These are phyloP conservation scores for Metroxylon sagu DNA, from an alignment of 176 grass and related monocot genomes.

Conservation along the genomic window DNA sequence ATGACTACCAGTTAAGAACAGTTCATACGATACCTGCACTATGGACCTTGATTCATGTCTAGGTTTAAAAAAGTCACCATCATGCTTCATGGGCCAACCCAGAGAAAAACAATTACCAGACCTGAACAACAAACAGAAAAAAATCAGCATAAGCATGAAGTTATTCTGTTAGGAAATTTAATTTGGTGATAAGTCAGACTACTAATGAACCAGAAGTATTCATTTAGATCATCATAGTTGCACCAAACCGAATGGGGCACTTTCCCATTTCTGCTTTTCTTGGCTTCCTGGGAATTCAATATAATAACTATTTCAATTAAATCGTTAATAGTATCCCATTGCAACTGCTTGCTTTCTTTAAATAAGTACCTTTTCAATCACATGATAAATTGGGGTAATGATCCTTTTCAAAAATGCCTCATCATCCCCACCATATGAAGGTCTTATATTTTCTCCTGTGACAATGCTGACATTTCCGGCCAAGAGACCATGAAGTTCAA, in stretches of 20 bases:
- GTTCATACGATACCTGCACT: slow-evolving; percentile 32
- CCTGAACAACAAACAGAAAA: slow-evolving; percentile 34
- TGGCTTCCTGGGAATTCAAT: slow-evolving; percentile 59
- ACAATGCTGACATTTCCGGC: slow-evolving; percentile 82
- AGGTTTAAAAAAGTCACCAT: slow-evolving; percentile 85
- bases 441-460: slow-evolving; percentile 91
- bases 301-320: slow-evolving; percentile 19
- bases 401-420: slow-evolving; percentile 96
- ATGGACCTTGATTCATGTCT: slow-evolving; percentile 43
- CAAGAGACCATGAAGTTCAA: slow-evolving; percentile 75
- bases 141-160: no score
- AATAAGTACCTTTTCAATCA: slow-evolving; percentile 52
- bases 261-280: slow-evolving; percentile 86
- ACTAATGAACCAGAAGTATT: slow-evolving; percentile 76
- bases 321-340: no score
- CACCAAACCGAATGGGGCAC: slow-evolving; percentile 85
- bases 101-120: slow-evolving; percentile 82
- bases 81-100: slow-evolving; percentile 93
- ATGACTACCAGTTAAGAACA: neutral
- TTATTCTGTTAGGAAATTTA: no score
- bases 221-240: slow-evolving; percentile 97
- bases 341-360: no score
- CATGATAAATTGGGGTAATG: slow-evolving; percentile 75
- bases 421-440: slow-evolving; percentile 87
- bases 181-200: no score